Evolutionary conservation across 2,329 filamentous ascomycete species (phyloP).

Genomic region (Penicillium sp.): DNA sequence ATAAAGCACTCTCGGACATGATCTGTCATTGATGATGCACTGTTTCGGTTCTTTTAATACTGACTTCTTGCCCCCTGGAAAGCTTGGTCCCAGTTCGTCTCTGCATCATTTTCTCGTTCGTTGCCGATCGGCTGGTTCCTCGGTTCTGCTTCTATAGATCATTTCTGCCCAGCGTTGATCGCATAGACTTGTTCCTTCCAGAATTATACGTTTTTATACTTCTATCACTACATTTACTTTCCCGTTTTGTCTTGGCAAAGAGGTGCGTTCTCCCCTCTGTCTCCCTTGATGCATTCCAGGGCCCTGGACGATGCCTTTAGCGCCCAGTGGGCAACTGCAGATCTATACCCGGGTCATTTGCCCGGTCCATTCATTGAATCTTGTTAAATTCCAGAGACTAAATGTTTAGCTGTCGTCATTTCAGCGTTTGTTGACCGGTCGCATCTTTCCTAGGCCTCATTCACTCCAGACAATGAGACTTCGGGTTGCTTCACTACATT

Average conservation of each 20-base stretch:
- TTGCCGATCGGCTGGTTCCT: slow-evolving; percentile 10
- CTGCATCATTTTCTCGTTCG: background rate
- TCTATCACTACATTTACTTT: background rate
- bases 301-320: slow-evolving; percentile 17
- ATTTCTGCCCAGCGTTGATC: slow-evolving; percentile 1
- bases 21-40: background rate
- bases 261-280: slow-evolving; percentile 1
- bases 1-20: background rate
- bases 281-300: slow-evolving; percentile 20
- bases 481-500: background rate
- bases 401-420: slow-evolving; percentile 3
- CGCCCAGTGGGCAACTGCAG: slow-evolving; percentile 5
- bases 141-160: slow-evolving; percentile 1
- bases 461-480: background rate
- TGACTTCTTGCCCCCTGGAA: slow-evolving; percentile 7
- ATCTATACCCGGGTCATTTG: slow-evolving; percentile 4
- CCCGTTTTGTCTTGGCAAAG: background rate
- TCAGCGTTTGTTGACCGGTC: background rate
- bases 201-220: background rate
- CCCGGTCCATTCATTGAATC: background rate
- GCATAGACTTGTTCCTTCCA: background rate
- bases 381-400: slow-evolving; percentile 3
- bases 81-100: slow-evolving; percentile 11
- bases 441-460: background rate
- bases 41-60: background rate